These are phyloP conservation scores for Candida qinlingensis DNA, from an alignment of 805 yeast genomes.

Conservation along the genomic window DNA sequence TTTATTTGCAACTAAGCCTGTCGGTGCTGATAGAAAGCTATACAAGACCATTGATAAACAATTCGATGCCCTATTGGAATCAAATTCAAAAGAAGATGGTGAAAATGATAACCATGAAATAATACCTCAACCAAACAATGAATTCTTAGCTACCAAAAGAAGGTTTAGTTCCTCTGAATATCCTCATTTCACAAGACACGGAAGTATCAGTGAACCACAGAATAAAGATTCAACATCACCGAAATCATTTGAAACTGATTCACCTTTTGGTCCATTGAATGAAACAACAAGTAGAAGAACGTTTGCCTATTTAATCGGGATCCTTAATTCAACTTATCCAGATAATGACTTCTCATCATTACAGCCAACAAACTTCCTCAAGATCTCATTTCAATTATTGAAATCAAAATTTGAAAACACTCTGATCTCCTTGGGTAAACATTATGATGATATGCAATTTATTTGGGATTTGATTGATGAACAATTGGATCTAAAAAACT, in stretches of 20 bases:
- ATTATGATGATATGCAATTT: conserved; percentile 46
- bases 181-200: not conserved
- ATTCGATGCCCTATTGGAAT: conserved; percentile 45
- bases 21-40: conserved; percentile 82
- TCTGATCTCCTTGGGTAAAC: conserved; percentile 58
- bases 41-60: conserved; percentile 85
- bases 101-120: conserved; percentile 8
- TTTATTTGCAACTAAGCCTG: conserved; percentile 89
- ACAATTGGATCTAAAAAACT: conserved; percentile 60
- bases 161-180: conserved; percentile 27
- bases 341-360: conserved; percentile 90
- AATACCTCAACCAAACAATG: conserved; percentile 18
- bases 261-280: conserved; percentile 92
- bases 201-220: not conserved
- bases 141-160: conserved; percentile 38
- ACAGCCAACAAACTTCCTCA: conserved; percentile 70
- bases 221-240: conserved; percentile 5
- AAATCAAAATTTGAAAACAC: conserved; percentile 72
- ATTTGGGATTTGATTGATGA: conserved; percentile 86
- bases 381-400: conserved; percentile 43
- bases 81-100: conserved; percentile 10
- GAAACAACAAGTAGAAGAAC: conserved; percentile 82
- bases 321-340: conserved; percentile 87
- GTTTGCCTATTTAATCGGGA: conserved; percentile 86
- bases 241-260: conserved; percentile 15